phyloP scores from a whole-genome alignment of 352 stramenopile genomes.

The Phytophthora brassicae region DNA sequence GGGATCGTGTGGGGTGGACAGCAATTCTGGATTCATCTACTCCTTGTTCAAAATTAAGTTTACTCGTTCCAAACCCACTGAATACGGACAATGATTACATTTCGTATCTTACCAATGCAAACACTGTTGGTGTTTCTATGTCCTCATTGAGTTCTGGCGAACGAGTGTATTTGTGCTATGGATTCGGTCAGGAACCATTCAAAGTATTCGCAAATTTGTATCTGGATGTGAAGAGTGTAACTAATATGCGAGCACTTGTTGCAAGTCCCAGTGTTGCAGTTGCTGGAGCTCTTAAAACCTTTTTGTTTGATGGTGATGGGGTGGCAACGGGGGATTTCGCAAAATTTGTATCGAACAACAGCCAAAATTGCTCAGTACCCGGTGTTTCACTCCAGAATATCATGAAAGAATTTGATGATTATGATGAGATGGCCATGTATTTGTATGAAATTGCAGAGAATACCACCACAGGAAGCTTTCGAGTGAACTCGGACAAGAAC shows the following conservation, averaged over 20 bases:
- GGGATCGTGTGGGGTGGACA: constrained; percentile 61
- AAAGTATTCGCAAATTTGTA: constrained; percentile 50
- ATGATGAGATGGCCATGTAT: constrained; percentile 64
- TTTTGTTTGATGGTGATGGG: constrained; percentile 67
- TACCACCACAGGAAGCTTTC: constrained; percentile 50
- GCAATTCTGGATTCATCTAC: constrained; percentile 14
- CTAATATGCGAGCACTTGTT: constrained; percentile 48
- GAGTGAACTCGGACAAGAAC: constrained; percentile 33
- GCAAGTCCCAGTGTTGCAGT: constrained; percentile 47
- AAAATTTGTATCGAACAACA: constrained; percentile 53
- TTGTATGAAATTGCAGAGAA: constrained; percentile 56
- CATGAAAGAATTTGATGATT: constrained; percentile 68
- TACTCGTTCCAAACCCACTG: constrained; percentile 32
- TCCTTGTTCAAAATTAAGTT: constrained; percentile 38
- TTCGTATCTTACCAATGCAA: constrained; percentile 37
- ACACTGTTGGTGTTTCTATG: constrained; percentile 42
- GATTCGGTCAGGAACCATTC: constrained; percentile 56
- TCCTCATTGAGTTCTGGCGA: constrained; percentile 50
- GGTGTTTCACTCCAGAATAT: constrained; percentile 55
- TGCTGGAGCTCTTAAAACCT: constrained; percentile 50
- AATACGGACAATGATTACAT: constrained; percentile 49
- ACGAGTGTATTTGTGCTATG: constrained; percentile 66
- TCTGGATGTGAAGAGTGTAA: constrained; percentile 63
- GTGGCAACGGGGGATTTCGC: constrained; percentile 56
- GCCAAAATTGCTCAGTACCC: constrained; percentile 34